Percentiles rank a stretch among this genome's conserved stretches.
These are phyloP conservation scores for Termitomyces sp. DNA, from an alignment of 768 basidiomycete species.

Conservation along the genomic window DNA sequence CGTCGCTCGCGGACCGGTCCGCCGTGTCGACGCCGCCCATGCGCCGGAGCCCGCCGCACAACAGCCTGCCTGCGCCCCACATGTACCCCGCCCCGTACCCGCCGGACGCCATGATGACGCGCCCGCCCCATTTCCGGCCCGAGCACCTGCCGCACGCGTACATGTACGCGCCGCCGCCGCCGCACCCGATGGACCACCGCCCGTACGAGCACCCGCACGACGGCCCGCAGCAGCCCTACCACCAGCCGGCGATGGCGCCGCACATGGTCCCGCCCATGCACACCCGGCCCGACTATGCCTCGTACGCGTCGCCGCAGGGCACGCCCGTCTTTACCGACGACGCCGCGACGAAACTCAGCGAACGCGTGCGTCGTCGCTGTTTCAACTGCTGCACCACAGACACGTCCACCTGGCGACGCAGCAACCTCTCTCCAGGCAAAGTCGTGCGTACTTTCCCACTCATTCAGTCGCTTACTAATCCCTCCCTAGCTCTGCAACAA, in stretches of 20 bases:
- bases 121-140: constrained; percentile 27
- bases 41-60: constrained; percentile 36
- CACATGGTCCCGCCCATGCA: constrained; percentile 15
- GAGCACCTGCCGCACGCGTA: constrained; percentile 24
- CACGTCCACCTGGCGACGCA: constrained; percentile 77
- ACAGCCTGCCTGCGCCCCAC: constrained; percentile 22
- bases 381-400: constrained; percentile 87
- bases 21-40: constrained; percentile 57
- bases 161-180: constrained; percentile 28
- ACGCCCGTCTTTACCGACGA: constrained; percentile 59
- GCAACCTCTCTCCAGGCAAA: constrained; percentile 78
- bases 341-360: constrained; percentile 75
- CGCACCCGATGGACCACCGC: constrained; percentile 21
- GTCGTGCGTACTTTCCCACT: constrained; percentile 39
- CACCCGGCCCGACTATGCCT: constrained; percentile 8
- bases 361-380: constrained; percentile 71
- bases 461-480: constrained; percentile 22
- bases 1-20: constrained; percentile 52
- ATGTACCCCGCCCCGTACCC: constrained; percentile 34
- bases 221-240: constrained; percentile 12
- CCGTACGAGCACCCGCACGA: constrained; percentile 22
- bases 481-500: constrained; percentile 54
- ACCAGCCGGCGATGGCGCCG: not conserved
- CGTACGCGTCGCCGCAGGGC: constrained; percentile 28
- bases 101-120: constrained; percentile 26